Base-by-base conservation (phyloP, 2,329 filamentous ascomycete species). In the Sclerotinia minor region DNA sequence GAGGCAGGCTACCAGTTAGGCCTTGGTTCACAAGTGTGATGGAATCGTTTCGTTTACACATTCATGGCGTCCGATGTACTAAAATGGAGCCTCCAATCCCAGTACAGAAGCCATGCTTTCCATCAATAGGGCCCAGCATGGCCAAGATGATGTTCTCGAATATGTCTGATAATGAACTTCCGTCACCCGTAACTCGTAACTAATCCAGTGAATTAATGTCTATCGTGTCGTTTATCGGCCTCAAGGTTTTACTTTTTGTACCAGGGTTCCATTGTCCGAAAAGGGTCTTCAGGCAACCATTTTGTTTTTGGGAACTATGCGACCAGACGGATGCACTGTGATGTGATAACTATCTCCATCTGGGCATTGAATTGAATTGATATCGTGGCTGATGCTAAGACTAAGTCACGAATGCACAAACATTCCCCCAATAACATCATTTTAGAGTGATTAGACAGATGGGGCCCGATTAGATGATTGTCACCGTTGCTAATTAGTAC, bases 261-360 rank as follows among this genome's bases (percentile, higher is more conserved):
- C 54, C 21, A 50, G 64, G 53, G 44, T 58, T 8, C 44, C 17
- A 59, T 38, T 44, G 38, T 38, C n/a, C 53, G 44, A 64, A 19
- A n/a, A 54, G 13, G 15, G 53, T 50, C 64, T 59, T 66, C 64
- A 66, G 64, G 64, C 64, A 66, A 59, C 64, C 64, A 44, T n/a
- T n/a, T 59, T 44, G n/a, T 41, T n/a, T 17, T 24, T 44, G n/a
- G 5, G n/a, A n/a, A n/a, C 41, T 44, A 63, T 60, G 50, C 26
- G 38, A 49, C 44, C 11, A 57, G n/a, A 41, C 13, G 19, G 57
- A 60, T 38, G 29, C 15, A 26, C 35, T 63, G 24, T n/a, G 21
- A 49, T 63, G 24, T n/a, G 21, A 49, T 38, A 24, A 24, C 9
- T 24, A 57, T 41, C 29, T 54, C 32, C 2, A 61, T 32, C 58